A percentile compares a stretch with the other conserved stretches of the same genome.
Conservation (phyloP, 768 basidiomycete species). For the Boletellus sp. region DNA sequence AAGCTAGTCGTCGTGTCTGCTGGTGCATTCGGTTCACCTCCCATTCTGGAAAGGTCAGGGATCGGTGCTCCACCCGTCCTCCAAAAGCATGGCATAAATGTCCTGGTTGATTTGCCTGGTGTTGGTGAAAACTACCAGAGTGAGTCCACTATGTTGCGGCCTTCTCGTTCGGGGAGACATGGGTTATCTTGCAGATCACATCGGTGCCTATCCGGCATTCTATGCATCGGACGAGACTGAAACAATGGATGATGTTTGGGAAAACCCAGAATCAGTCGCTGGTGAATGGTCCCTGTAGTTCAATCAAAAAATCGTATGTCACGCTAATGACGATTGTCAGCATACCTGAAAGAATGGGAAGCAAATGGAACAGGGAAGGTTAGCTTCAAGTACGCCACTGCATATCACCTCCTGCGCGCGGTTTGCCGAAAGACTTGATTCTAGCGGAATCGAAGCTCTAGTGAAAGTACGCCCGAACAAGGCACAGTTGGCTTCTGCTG, state of each 20-base stretch:
- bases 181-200: conserved; percentile 26
- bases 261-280: conserved; percentile 31
- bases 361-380: conserved; percentile 43
- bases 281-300: conserved; percentile 42
- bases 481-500: conserved; percentile 47
- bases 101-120: conserved; percentile 35
- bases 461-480: conserved; percentile 51
- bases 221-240: conserved; percentile 41
- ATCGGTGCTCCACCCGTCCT: conserved; percentile 36
- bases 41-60: conserved; percentile 53
- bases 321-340: conserved; percentile 5
- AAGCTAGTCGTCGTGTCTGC: conserved; percentile 38
- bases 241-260: conserved; percentile 48
- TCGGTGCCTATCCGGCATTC: conserved; percentile 29
- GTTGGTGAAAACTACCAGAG: conserved; percentile 43
- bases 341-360: conserved; percentile 29
- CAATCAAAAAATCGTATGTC: no score
- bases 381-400: conserved; percentile 46
- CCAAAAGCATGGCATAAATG: conserved; percentile 25
- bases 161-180: neutral
- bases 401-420: neutral
- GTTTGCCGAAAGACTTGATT: neutral
- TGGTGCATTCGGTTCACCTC: conserved; percentile 42
- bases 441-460: conserved; percentile 50
- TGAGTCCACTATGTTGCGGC: neutral